These are phyloP conservation scores for Geotrichum restrictum DNA, from an alignment of 1,139 yeast species.

Conservation along the genomic window DNA sequence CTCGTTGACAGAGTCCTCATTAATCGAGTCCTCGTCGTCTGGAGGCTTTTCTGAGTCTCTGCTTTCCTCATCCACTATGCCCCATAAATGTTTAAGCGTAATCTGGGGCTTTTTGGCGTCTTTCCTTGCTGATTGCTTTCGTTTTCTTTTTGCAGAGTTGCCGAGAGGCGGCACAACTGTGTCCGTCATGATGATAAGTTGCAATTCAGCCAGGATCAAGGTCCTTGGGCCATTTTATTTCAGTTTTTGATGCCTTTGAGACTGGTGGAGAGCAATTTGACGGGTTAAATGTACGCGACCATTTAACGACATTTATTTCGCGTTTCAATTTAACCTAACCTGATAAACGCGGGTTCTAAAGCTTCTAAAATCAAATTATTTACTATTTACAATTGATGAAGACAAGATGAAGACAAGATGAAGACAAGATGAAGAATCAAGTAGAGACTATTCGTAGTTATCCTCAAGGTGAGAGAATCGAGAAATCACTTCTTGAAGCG, in stretches of 20 bases:
- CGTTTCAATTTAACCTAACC: slow-evolving; percentile 4
- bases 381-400: no score
- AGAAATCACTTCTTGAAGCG: slow-evolving; percentile 30
- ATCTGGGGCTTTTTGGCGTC: neutral
- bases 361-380: neutral
- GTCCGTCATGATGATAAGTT: neutral
- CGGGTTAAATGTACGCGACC: no score
- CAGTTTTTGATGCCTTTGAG: no score
- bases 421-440: slow-evolving; percentile 5
- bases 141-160: neutral
- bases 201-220: no score
- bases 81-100: slow-evolving; percentile 3
- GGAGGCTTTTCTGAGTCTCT: neutral
- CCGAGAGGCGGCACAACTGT: neutral
- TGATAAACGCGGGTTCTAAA: neutral
- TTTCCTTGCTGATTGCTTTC: neutral
- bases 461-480: slow-evolving; percentile 33
- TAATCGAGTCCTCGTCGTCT: neutral
- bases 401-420: slow-evolving; percentile 6
- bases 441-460: slow-evolving; percentile 20
- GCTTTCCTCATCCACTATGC: neutral
- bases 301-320: no score
- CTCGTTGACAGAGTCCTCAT: no score
- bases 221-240: no score
- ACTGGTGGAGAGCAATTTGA: neutral